These are phyloP conservation scores for Salix suchowensis DNA, from an alignment of 345 rosid species.

Conservation along the genomic window DNA sequence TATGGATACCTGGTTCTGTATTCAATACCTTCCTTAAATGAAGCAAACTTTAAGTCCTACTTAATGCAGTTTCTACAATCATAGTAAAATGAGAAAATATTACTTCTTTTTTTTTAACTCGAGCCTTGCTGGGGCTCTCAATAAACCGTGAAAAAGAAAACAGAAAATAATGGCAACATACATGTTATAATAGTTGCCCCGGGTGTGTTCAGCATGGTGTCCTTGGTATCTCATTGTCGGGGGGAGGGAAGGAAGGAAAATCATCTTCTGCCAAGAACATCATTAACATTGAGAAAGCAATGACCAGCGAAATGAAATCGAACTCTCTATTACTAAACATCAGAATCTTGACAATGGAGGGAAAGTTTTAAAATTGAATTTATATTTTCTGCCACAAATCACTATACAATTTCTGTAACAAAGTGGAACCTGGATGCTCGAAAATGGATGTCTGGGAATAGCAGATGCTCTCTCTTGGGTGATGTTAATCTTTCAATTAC, in stretches of 20 bases:
- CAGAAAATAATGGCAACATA: background rate
- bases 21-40: too few species aligned
- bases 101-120: too few species aligned
- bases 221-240: background rate
- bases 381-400: conserved; percentile 27
- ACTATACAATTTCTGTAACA: conserved; percentile 24
- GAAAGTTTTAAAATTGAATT: conserved; percentile 11
- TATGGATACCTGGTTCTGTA: too few species aligned
- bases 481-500: background rate
- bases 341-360: background rate
- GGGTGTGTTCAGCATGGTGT: background rate
- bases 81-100: too few species aligned
- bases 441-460: background rate
- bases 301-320: background rate
- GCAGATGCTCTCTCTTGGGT: background rate
- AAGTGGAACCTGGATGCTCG: conserved; percentile 4
- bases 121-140: too few species aligned
- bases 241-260: too few species aligned
- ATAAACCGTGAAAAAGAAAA: background rate
- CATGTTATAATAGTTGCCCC: too few species aligned
- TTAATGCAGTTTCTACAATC: too few species aligned
- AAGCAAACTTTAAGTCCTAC: too few species aligned
- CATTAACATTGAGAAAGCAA: background rate
- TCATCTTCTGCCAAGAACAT: background rate
- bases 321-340: background rate